Conservation (phyloP, 176 grass and related monocot genomes). For the Phoenix dactylifera region DNA sequence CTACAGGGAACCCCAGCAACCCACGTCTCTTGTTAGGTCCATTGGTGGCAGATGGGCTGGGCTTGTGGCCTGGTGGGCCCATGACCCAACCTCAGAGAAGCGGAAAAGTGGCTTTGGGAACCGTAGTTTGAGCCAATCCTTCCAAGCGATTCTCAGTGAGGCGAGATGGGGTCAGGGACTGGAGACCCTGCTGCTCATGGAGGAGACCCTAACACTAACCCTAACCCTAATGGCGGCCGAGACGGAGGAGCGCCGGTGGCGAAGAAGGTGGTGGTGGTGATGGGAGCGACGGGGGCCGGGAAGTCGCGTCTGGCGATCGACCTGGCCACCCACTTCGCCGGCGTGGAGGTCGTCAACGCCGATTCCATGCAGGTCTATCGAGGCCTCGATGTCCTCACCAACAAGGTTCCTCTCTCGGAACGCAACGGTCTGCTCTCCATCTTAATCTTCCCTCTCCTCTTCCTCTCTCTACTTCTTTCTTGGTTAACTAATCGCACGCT, state of each 20-base stretch:
- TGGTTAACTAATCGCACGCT: not conserved
- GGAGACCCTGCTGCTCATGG: not conserved
- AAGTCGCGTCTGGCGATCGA: conserved; percentile 87
- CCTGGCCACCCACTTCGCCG: conserved; percentile 53
- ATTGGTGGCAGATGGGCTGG: too few species aligned
- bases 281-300: conserved; percentile 84
- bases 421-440: conserved; percentile 43
- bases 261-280: conserved; percentile 64
- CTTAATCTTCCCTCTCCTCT: not conserved
- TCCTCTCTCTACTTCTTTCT: not conserved
- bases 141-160: too few species aligned
- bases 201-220: conserved; percentile 8
- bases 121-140: too few species aligned
- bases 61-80: too few species aligned
- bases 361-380: conserved; percentile 95
- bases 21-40: too few species aligned
- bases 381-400: conserved; percentile 78
- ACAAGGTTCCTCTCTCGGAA: conserved; percentile 66
- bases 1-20: too few species aligned
- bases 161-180: conserved; percentile 18
- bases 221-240: not conserved
- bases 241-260: too few species aligned
- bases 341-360: conserved; percentile 69
- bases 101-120: too few species aligned
- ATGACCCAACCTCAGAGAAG: too few species aligned